Conservation (phyloP, 2,329 filamentous ascomycete genomes). For the Hypoxylon sp. region DNA sequence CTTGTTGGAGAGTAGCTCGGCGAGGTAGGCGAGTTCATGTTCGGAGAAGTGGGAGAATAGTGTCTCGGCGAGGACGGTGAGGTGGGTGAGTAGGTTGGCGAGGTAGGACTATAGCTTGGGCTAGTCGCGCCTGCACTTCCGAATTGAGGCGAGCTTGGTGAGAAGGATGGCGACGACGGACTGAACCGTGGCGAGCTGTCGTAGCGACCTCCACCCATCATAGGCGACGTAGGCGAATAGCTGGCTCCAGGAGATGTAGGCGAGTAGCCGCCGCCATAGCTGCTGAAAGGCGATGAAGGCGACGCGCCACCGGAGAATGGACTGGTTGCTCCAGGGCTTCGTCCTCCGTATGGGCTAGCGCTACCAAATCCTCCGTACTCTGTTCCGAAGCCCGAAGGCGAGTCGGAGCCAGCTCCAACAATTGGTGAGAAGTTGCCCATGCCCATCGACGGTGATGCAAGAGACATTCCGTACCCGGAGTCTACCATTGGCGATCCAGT, state of each 20-base stretch:
- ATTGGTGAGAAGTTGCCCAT: conserved; percentile 83
- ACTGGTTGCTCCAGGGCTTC: conserved; percentile 80
- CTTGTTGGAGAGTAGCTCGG: conserved; percentile 80
- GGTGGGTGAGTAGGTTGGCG: conserved; percentile 74
- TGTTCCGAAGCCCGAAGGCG: conserved; percentile 74
- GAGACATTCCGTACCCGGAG: conserved; percentile 72
- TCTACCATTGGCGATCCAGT: conserved; percentile 84
- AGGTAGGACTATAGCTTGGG: conserved; percentile 76
- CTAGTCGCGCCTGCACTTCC: conserved; percentile 69
- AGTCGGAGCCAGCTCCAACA: conserved; percentile 79
- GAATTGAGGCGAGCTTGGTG: conserved; percentile 65
- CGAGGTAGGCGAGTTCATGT: conserved; percentile 81
- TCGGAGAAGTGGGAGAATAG: conserved; percentile 80
- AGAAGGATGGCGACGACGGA: conserved; percentile 74
- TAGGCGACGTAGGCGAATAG: conserved; percentile 83
- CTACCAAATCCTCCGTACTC: conserved; percentile 70
- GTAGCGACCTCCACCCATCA: conserved; percentile 68
- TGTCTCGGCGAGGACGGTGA: conserved; percentile 70
- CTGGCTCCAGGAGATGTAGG: conserved; percentile 81
- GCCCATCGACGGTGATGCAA: conserved; percentile 70
- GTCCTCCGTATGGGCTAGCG: conserved; percentile 76
- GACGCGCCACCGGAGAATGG: conserved; percentile 80
- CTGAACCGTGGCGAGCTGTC: conserved; percentile 74
- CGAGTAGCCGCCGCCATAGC: conserved; percentile 74
- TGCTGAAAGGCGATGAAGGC: conserved; percentile 73